These are phyloP conservation scores for Trypanosoma melophagium DNA, from an alignment of 208 protist species.

Conservation along the genomic window DNA sequence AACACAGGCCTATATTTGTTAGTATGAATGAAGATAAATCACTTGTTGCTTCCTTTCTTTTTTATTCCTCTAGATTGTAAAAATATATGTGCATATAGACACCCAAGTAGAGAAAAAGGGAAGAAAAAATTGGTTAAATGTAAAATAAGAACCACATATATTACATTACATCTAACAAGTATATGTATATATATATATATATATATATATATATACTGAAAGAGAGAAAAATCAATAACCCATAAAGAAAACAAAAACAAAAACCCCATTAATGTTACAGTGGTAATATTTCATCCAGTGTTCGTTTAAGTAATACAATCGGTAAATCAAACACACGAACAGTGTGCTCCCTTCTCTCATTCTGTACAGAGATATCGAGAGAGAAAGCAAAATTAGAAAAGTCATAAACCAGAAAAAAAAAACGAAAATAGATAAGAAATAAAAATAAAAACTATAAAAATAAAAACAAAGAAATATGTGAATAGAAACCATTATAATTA, in stretches of 20 bases:
- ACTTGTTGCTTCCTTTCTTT: too few relatives aligned
- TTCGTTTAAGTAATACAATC: not conserved
- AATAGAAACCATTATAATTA: too few relatives aligned
- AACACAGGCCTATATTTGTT: too few relatives aligned
- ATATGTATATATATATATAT: conserved; percentile 5
- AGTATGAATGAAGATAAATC: too few relatives aligned
- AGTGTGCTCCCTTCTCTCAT: not conserved
- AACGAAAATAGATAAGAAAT: not conserved
- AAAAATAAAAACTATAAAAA: conserved; percentile 11
- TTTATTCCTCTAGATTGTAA: too few relatives aligned
- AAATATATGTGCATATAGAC: too few relatives aligned
- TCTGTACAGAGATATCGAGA: conserved; percentile 1
- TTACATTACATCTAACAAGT: not conserved
- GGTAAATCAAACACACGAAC: too few relatives aligned
- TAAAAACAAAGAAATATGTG: too few relatives aligned
- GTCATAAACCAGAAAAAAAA: not conserved
- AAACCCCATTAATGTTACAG: not conserved
- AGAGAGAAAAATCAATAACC: conserved; percentile 9
- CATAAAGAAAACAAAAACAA: conserved; percentile 6
- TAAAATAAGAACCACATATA: not conserved
- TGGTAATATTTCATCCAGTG: not conserved
- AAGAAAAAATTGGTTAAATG: not conserved
- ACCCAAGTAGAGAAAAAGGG: too few relatives aligned
- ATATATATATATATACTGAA: conserved; percentile 15
- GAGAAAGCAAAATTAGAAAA: not conserved